Evolutionary conservation across 352 stramenopile species (phyloP), one percentile per base, ranked within the genome.

Genomic region (Phytophthora fragariae): DNA sequence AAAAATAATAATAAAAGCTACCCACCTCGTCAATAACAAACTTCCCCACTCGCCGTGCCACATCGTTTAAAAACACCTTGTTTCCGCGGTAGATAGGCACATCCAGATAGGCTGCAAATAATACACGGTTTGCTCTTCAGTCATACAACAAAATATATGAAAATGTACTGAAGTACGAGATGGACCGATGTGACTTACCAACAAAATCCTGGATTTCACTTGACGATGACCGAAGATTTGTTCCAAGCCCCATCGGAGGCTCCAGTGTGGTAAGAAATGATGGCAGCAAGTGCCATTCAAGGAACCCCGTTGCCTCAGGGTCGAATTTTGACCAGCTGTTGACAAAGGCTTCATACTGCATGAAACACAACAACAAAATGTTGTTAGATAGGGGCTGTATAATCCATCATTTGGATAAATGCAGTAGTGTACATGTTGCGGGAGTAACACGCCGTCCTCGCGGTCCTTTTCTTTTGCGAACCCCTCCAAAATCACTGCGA

Each of bases 401-500:
- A 41, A 41, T 41, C 9, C 15, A 21, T 50, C 41, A 21, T 2
- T 21, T 50, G 15, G 14, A n/a, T 50, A 6, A 11, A 50, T 50
- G 41, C 44, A 21, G 21, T 6, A 21, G 72, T 79, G 15, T 82
- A 92, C 85, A 59, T 92, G 79, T 55, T 88, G 66, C 3, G 83
- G 85, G 19, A 89, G 74, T 2, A 92, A 57, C 11, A 92, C 64
- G 8, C 79, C 79, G 31, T 86, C 77, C 24, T 92, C 85, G 10
- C 88, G 77, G 57, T 95, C 89, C 66, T 85, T 89, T 53, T 84
- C 85, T 37, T 91, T 91, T 21, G 94, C 84, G 70, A 98, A 98
- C 11, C 88, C 89, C 52, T 98, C 90, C 29, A 98, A 84, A 47
- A 98, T 95, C 44, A 98, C 89, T 17, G 88, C 94, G 56, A 98